phyloP scores from a whole-genome alignment of 345 rosid species.

The Bretschneidera sinensis region DNA sequence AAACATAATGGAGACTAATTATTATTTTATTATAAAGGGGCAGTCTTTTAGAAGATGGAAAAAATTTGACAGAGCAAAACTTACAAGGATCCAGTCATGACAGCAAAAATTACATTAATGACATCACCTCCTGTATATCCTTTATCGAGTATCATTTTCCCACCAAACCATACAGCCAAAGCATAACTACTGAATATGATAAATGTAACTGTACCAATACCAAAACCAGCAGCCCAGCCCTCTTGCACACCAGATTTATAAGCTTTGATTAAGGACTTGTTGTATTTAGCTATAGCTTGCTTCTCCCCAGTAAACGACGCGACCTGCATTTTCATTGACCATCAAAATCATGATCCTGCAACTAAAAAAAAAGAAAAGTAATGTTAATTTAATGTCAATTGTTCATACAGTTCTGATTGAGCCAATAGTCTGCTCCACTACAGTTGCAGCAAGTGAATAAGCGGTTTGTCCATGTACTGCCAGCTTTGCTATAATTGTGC shows the following conservation, averaged over 20 bases:
- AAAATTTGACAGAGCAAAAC: too few relatives aligned
- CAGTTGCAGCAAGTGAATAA: slow-evolving; percentile 64
- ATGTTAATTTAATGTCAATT: too few relatives aligned
- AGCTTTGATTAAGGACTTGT: slow-evolving; percentile 51
- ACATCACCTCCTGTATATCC: slow-evolving; percentile 79
- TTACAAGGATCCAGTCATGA: slow-evolving; percentile 78
- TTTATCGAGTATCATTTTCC: slow-evolving; percentile 64
- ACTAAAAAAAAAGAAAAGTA: neutral
- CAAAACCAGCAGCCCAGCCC: slow-evolving; percentile 62
- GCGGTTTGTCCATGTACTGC: slow-evolving; percentile 65
- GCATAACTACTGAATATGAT: slow-evolving; percentile 53
- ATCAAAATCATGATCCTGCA: neutral
- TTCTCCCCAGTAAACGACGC: slow-evolving; percentile 90
- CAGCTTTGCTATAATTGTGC: slow-evolving; percentile 49
- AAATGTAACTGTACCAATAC: slow-evolving; percentile 45
- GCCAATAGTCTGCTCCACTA: slow-evolving; percentile 75
- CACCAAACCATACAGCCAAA: slow-evolving; percentile 80
- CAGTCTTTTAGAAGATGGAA: too few relatives aligned
- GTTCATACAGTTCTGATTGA: slow-evolving; percentile 82
- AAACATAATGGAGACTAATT: too few relatives aligned
- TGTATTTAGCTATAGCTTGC: slow-evolving; percentile 57
- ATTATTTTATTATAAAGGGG: too few relatives aligned
- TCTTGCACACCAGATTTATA: slow-evolving; percentile 60
- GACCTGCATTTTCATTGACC: slow-evolving; percentile 38
- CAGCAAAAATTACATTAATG: slow-evolving; percentile 62